Evolutionary conservation across 192 early-diverging fungal species (phyloP).

Genomic region (Podila horticola): DNA sequence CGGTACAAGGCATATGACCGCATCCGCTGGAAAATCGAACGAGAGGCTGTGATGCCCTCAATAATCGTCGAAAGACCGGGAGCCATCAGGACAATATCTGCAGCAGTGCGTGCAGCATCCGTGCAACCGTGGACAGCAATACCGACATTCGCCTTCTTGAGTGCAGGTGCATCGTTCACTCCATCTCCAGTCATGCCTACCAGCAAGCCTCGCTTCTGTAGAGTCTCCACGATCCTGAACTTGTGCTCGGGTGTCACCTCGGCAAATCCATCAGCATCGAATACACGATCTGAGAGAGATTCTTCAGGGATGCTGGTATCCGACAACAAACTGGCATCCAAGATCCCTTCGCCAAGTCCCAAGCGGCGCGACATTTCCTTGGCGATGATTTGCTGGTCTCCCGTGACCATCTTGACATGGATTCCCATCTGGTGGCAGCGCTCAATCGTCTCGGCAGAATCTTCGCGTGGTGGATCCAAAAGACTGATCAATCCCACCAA

Average conservation of each 20-base stretch:
- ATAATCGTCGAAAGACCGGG: slow-evolving; percentile 90
- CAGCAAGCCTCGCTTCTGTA: slow-evolving; percentile 82
- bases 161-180: slow-evolving; percentile 94
- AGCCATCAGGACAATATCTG: slow-evolving; percentile 91
- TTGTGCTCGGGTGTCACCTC: slow-evolving; percentile 97
- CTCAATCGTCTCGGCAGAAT: slow-evolving; percentile 87
- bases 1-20: slow-evolving; percentile 89
- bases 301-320: slow-evolving; percentile 74
- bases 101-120: slow-evolving; percentile 90
- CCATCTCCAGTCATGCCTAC: slow-evolving; percentile 97
- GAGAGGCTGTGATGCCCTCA: slow-evolving; percentile 85
- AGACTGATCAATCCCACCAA: slow-evolving; percentile 89
- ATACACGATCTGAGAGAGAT: slow-evolving; percentile 77
- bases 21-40: slow-evolving; percentile 93
- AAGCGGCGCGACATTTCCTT: slow-evolving; percentile 89
- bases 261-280: slow-evolving; percentile 91
- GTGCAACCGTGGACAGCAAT: slow-evolving; percentile 94
- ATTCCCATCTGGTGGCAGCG: slow-evolving; percentile 87
- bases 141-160: slow-evolving; percentile 95
- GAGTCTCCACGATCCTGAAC: slow-evolving; percentile 87
- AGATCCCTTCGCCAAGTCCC: slow-evolving; percentile 86
- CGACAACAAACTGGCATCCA: slow-evolving; percentile 81
- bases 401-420: slow-evolving; percentile 94
- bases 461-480: slow-evolving; percentile 86
- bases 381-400: slow-evolving; percentile 92